Base-by-base conservation (phyloP, 495 filamentous ascomycete genomes). In the Cairneyella variabilis region DNA sequence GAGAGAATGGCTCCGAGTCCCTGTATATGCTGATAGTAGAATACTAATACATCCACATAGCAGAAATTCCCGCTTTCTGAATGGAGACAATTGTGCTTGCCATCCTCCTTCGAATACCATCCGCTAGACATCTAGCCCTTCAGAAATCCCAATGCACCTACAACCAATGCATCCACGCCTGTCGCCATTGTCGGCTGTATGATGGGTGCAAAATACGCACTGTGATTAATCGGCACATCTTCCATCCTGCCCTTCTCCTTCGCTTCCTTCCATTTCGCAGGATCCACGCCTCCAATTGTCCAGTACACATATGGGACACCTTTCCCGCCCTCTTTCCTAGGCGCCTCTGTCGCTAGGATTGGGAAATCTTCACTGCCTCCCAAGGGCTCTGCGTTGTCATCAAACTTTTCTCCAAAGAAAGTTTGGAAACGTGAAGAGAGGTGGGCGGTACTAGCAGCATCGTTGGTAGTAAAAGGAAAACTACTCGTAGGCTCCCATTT, bases 111-210 rank as follows among this genome's bases (percentile, higher is more conserved):
- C n/a, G n/a, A n/a, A n/a, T n/a, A n/a, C n/a, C n/a, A n/a, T n/a
- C n/a, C n/a, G n/a, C n/a, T n/a, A n/a, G n/a, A n/a, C n/a, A n/a
- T n/a, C n/a, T n/a, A n/a, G n/a, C n/a, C n/a, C n/a, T n/a, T 42
- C 53, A 77, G 53, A 54, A 69, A 75, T 2, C 63, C 79, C 69
- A 85, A 63, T 8, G 79, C 80, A 1, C 68, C 78, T 21, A 76
- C 64, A 26, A 72, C 72, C 60, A 83, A 69, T 6, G 73, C 83
- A 69, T 84, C 79, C 18, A 78, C 62, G 3, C 69, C 83, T 0
- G 71, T 73, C 40, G 45, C 60, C 56, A 88, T 59, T n/a, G 82
- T 86, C 8, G 81, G 79, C 59, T 82, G 66, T 16, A 88, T 71
- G 0, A 71, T 77, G 17, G 83, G 83, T 37, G 76, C 76, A 68